Evolutionary conservation across 306 rosid species (phyloP), one percentile per base, ranked within the genome.

Genomic region (Prunus padus): DNA sequence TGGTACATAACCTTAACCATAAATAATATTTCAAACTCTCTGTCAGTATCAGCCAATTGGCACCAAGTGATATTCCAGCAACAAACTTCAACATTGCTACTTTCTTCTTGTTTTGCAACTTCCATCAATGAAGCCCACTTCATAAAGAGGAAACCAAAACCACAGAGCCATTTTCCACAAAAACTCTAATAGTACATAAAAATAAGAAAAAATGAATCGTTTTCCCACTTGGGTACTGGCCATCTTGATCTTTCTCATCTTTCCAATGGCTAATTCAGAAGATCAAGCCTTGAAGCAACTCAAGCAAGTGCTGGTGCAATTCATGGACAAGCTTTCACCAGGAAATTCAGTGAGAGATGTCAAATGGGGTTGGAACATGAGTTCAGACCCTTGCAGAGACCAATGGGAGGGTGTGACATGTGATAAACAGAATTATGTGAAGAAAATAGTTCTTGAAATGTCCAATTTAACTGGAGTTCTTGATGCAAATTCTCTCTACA

Each of bases 321-420:
- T 91, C 88, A 86, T 91, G 95, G 73, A 74, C n/a, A 88, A 91
- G 26, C 87, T 91, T 70, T 73, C 80, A 20, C 89, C 85, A 55
- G 74, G 6, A 31, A 80, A 73, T 77, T 65, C 49, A 10, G 55
- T 37, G 33, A 74, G 51, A 79, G 65, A 66, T 69, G 25, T 33
- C 31, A 81, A 22, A 4, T 82, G 75, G 86, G 96, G 96, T 60
- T 90, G 96, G 92, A 88, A 81, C 78, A 78, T 82, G 62, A 51
- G 74, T 44, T 81, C 92, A 46, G 89, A 90, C 63, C 91, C 92
- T 1, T 90, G 96, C 86, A 75, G 12, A 72, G 80, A 71, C 74
- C 71, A 67, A 23, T 90, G 96, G 96, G 37, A 33, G 6, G 96
- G 91, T 49, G 86, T 87, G 46, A n/a, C 0, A 0, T 90, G 89